Percentiles rank a stretch among this genome's conserved stretches.
Conservation (phyloP, 148 eudicot genomes). For the Silene latifolia region DNA sequence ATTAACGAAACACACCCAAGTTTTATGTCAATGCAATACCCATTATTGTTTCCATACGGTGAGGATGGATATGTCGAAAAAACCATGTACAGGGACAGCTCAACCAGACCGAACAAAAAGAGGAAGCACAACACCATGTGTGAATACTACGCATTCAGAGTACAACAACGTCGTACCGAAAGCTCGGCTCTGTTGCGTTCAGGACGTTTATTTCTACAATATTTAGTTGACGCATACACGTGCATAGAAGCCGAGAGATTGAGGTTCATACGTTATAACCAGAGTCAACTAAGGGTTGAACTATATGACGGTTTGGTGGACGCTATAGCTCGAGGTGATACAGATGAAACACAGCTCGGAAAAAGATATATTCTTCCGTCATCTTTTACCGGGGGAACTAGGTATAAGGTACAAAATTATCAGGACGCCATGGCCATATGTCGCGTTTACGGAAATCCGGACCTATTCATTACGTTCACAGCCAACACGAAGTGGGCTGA, state of each 20-base stretch:
- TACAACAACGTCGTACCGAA: background rate
- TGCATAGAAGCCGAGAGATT: constrained; percentile 21
- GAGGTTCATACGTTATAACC: background rate
- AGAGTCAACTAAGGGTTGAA: background rate
- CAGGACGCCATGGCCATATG: constrained; percentile 6
- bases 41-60: no score
- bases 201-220: constrained; percentile 1
- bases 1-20: no score
- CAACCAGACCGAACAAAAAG: no score
- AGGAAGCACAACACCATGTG: no score
- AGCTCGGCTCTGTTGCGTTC: background rate
- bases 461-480: constrained; percentile 1
- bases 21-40: no score
- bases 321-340: background rate
- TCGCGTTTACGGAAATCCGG: background rate
- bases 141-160: no score
- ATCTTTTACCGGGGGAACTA: background rate
- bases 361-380: background rate
- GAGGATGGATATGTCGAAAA: no score
- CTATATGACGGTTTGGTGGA: background rate
- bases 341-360: background rate
- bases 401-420: background rate
- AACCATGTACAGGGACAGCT: no score
- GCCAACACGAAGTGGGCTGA: no score
- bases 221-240: constrained; percentile 17